phyloP scores from a whole-genome alignment of 2,329 filamentous ascomycete species.

The Magnaporthales sp. region DNA sequence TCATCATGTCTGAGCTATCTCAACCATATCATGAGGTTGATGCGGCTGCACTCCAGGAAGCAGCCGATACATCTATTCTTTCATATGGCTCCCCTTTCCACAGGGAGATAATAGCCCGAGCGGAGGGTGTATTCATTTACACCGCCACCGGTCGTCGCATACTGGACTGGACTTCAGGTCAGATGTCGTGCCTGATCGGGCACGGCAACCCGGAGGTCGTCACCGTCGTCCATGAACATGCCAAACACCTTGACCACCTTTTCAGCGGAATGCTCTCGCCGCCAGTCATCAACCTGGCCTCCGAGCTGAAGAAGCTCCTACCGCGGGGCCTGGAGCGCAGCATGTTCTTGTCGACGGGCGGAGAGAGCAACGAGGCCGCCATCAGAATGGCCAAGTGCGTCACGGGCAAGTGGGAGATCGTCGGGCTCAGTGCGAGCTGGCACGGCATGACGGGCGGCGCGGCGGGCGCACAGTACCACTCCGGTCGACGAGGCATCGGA shows the following conservation, averaged over 20 bases:
- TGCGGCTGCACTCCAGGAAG: not conserved
- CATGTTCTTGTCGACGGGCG: conserved; percentile 48
- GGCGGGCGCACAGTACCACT: conserved; percentile 42
- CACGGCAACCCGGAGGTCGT: conserved; percentile 51
- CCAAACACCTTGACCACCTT: conserved; percentile 44
- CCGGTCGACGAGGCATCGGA: conserved; percentile 36
- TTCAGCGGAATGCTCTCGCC: conserved; percentile 46
- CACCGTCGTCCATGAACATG: conserved; percentile 35
- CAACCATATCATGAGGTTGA: not conserved
- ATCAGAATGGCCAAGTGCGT: conserved; percentile 55
- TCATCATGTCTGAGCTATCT: not conserved
- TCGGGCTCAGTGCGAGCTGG: conserved; percentile 48
- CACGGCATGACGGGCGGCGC: conserved; percentile 51
- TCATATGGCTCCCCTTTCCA: conserved; percentile 1
- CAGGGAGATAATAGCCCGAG: conserved; percentile 29
- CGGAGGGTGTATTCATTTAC: conserved; percentile 36
- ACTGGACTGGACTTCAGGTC: conserved; percentile 50
- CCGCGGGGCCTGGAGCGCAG: conserved; percentile 40
- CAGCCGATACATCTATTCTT: conserved; percentile 1
- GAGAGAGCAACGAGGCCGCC: conserved; percentile 48
- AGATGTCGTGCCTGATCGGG: conserved; percentile 49
- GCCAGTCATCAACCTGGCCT: conserved; percentile 44
- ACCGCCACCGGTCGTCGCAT: conserved; percentile 32
- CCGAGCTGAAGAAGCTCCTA: conserved; percentile 35
- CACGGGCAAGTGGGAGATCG: conserved; percentile 56